A percentile compares a stretch with the other conserved stretches of the same genome.
These are phyloP conservation scores for Solanum sejunctum DNA, from an alignment of 257 asterid species.

Conservation along the genomic window DNA sequence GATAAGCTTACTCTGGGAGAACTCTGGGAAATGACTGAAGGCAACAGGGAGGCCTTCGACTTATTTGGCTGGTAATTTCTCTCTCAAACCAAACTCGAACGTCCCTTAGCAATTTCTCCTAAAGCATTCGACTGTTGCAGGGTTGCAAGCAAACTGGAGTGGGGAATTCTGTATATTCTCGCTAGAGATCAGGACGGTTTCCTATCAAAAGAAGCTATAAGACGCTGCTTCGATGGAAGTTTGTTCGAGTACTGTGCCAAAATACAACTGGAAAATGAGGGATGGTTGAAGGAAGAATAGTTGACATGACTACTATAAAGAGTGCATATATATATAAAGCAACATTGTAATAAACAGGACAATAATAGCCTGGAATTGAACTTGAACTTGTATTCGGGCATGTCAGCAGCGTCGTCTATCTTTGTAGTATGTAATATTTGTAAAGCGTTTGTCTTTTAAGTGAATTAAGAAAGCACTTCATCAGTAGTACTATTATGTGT, in stretches of 20 bases:
- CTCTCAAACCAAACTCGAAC: not conserved
- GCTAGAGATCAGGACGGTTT: constrained; percentile 73
- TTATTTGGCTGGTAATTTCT: constrained; percentile 8
- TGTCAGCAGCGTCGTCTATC: not conserved
- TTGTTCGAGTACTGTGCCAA: constrained; percentile 77
- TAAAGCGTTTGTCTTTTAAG: not conserved
- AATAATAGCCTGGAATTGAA: not conserved
- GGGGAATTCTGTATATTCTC: constrained; percentile 47
- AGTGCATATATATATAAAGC: not conserved
- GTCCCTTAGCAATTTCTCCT: not conserved
- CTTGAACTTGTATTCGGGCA: not conserved
- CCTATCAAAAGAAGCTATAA: constrained; percentile 70
- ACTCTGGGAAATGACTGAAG: constrained; percentile 68
- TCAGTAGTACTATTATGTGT: not conserved
- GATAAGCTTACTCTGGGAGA: constrained; percentile 67
- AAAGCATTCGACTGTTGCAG: not conserved
- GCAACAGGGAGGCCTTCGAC: constrained; percentile 52
- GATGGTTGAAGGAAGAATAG: not conserved
- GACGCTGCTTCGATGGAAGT: constrained; percentile 79
- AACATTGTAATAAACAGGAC: not conserved
- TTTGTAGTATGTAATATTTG: not conserved
- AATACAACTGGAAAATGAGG: constrained; percentile 29
- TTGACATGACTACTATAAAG: not conserved
- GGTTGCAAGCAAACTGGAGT: constrained; percentile 54
- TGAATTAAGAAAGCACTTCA: not conserved